Conservation (phyloP, 2,329 filamentous ascomycete genomes). For the Leptographium wingfieldii region DNA sequence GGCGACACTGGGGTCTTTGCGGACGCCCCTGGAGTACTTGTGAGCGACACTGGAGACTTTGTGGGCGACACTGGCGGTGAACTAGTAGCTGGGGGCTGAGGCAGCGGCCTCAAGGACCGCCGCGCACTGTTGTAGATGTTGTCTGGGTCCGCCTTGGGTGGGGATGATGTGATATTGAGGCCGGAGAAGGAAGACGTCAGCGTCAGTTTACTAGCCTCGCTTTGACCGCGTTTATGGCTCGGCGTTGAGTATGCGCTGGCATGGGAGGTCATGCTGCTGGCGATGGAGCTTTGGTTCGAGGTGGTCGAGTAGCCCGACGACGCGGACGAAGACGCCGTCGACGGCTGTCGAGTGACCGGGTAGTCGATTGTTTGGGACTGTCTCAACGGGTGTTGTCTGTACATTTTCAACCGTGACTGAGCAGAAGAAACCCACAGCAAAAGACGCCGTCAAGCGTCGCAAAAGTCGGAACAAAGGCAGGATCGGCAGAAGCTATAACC, state of each 20-base stretch:
- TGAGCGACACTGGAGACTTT: conserved; percentile 5
- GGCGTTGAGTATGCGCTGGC: conserved; percentile 44
- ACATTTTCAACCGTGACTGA: conserved; percentile 32
- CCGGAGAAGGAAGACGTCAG: conserved; percentile 26
- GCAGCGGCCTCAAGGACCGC: conserved; percentile 63
- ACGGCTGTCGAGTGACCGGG: conserved; percentile 47
- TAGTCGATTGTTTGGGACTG: conserved; percentile 42
- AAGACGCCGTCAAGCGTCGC: conserved; percentile 1
- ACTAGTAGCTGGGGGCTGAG: conserved; percentile 44
- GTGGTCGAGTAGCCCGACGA: conserved; percentile 54
- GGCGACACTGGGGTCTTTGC: background rate
- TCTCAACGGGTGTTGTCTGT: conserved; percentile 44
- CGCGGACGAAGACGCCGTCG: conserved; percentile 57
- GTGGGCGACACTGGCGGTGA: background rate
- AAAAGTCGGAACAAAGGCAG: background rate
- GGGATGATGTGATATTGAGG: conserved; percentile 24
- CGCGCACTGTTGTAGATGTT: conserved; percentile 60
- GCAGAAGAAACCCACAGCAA: background rate
- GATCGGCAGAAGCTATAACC: background rate
- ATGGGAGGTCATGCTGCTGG: conserved; percentile 61
- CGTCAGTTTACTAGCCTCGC: conserved; percentile 49
- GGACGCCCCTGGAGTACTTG: background rate
- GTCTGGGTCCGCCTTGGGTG: conserved; percentile 20
- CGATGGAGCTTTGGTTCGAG: conserved; percentile 44
- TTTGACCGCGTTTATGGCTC: conserved; percentile 62